Base-by-base conservation (phyloP, 2,329 filamentous ascomycete genomes). In the Cytospora chrysosperma region DNA sequence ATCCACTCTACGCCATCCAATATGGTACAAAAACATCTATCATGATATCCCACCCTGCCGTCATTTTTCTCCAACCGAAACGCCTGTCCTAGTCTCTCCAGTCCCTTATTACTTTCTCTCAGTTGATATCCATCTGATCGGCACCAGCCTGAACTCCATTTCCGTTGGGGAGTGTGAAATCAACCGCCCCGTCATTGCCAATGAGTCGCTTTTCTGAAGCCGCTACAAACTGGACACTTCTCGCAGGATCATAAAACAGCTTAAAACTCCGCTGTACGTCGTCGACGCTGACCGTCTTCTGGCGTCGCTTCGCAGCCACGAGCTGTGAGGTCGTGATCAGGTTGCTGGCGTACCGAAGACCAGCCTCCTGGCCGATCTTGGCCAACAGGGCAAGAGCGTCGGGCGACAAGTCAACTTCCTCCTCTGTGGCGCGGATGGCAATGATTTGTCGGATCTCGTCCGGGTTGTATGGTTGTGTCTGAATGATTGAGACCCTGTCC, bases 331-430 rank as follows among this genome's bases (percentile, higher is more conserved):
- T 97, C 26, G 91, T 96, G 77, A 99, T 97, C 62, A 99, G 88
- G 75, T 99, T 97, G 80, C 92, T 96, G n/a, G 93, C 94, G 75
- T 99, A 99, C 70, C 95, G 85, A 57, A 99, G 82, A 27, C 94
- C 94, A 1, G 93, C 89, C 76, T 99, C 95, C 72, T 93, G 86
- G 32, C 93, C 95, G 71, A 98, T 96, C 82, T 98, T 98, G 67
- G 95, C 96, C 43, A 99, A 85, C 17, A 99, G 85, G 1, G 93
- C 93, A 15, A 99, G 84, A 0, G 95, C 94, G 74, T 98, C 93
- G 7, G 93, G 84, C 0, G 91, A 91, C 37, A 97, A 80, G 67
- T 99, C 95, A 56, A 99, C 89, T 75, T 99, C 95, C 75, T 99
- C 95, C 76, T 99, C 95, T 73, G 94, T 90, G 12, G 95, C 95